Evolutionary conservation across 164 flowering plant genomes (phyloP).

Genomic region (Nymphaea thermarum): DNA sequence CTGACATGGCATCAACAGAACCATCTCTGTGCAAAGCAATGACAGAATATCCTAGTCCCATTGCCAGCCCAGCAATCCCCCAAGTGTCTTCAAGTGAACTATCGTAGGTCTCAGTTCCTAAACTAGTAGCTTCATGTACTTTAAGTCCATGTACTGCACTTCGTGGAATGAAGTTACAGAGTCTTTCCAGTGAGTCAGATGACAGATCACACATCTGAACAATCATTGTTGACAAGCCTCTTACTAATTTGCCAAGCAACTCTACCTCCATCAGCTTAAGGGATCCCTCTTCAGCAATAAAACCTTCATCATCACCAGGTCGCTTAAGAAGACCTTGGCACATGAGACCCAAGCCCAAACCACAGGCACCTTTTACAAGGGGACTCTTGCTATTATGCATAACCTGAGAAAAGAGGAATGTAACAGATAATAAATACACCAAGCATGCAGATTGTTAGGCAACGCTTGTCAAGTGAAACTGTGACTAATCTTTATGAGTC

Average conservation of each 20-base stretch:
- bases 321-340: constrained; percentile 60
- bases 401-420: constrained; percentile 42
- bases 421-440: no score
- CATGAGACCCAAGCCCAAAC: constrained; percentile 71
- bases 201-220: constrained; percentile 38
- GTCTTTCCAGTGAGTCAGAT: constrained; percentile 29
- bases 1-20: constrained; percentile 43
- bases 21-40: constrained; percentile 64
- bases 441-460: no score
- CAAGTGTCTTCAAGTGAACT: constrained; percentile 68
- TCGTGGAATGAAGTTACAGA: constrained; percentile 26
- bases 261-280: constrained; percentile 28
- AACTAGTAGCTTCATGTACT: constrained; percentile 13
- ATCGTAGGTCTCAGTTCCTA: constrained; percentile 14
- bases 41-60: constrained; percentile 65
- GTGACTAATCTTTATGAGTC: no score
- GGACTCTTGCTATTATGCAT: constrained; percentile 49
- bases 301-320: constrained; percentile 23
- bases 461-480: no score
- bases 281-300: constrained; percentile 23
- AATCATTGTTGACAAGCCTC: constrained; percentile 32
- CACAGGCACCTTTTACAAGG: constrained; percentile 96
- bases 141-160: constrained; percentile 13
- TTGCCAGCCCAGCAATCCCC: constrained; percentile 79
- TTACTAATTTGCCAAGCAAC: constrained; percentile 43